phyloP scores from a whole-genome alignment of 1,139 yeast species.

The Nakaseomyces nivariensis region DNA sequence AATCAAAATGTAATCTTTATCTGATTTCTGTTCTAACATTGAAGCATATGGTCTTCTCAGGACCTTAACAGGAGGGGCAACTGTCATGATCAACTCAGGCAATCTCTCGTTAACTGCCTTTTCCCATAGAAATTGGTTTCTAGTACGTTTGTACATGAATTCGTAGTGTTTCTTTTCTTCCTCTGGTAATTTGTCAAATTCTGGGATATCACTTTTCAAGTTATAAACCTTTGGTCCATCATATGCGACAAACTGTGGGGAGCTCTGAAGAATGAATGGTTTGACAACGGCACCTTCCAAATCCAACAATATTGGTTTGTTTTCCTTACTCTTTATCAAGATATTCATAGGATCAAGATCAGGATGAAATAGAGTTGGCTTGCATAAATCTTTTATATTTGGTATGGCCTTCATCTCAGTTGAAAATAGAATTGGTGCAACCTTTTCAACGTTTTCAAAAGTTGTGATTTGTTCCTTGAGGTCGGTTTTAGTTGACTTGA shows the following conservation, averaged over 20 bases:
- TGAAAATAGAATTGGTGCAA: slow-evolving; percentile 50
- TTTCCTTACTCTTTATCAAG: slow-evolving; percentile 36
- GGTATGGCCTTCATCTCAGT: slow-evolving; percentile 42
- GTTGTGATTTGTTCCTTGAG: slow-evolving; percentile 45
- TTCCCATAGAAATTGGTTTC: slow-evolving; percentile 89
- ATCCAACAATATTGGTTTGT: slow-evolving; percentile 51
- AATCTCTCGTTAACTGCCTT: slow-evolving; percentile 53
- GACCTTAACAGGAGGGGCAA: slow-evolving; percentile 65
- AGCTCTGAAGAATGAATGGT: slow-evolving; percentile 67
- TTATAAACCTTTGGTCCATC: slow-evolving; percentile 80
- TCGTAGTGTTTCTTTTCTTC: slow-evolving; percentile 70
- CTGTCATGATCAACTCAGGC: slow-evolving; percentile 62
- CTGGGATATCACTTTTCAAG: slow-evolving; percentile 63
- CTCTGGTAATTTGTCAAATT: slow-evolving; percentile 55
- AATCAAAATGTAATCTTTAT: slow-evolving; percentile 54
- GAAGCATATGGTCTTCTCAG: slow-evolving; percentile 59
- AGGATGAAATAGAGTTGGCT: slow-evolving; percentile 68
- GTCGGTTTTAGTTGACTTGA: slow-evolving; percentile 34
- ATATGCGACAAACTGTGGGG: slow-evolving; percentile 78
- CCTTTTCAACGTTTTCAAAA: slow-evolving; percentile 46
- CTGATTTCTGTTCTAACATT: slow-evolving; percentile 51
- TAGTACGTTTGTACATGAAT: slow-evolving; percentile 78
- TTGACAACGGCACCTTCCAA: slow-evolving; percentile 72
- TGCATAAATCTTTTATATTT: slow-evolving; percentile 50
- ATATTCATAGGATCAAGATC: slow-evolving; percentile 90